These are phyloP conservation scores for Lactarius deliciosus DNA, from an alignment of 768 basidiomycete genomes.

Conservation along the genomic window DNA sequence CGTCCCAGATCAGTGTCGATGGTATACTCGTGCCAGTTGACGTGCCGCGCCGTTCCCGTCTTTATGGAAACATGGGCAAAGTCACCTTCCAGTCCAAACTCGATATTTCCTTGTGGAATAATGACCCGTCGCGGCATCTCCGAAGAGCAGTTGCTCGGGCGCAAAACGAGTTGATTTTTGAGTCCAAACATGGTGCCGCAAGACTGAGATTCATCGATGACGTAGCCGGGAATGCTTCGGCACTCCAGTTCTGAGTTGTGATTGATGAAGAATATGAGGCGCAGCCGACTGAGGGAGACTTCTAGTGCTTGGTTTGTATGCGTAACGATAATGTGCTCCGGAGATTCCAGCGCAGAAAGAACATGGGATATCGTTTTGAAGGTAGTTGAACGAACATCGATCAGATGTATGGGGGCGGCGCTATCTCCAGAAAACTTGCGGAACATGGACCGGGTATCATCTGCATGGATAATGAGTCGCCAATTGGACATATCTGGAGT, in stretches of 20 bases:
- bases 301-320: not conserved
- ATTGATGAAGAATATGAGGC: constrained; percentile 43
- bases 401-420: not conserved
- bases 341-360: constrained; percentile 3
- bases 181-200: constrained; percentile 48
- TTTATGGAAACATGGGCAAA: constrained; percentile 7
- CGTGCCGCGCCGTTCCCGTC: not conserved
- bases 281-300: constrained; percentile 41
- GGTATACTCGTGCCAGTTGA: constrained; percentile 34
- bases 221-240: constrained; percentile 42
- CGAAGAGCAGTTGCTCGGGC: not conserved
- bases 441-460: not conserved
- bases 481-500: constrained; percentile 34
- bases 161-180: constrained; percentile 33
- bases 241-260: constrained; percentile 38
- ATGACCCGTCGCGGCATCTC: constrained; percentile 9
- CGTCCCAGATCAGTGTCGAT: constrained; percentile 37
- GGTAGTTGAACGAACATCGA: constrained; percentile 10
- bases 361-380: not conserved
- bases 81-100: not conserved
- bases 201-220: constrained; percentile 43
- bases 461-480: constrained; percentile 22
- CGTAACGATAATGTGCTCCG: not conserved
- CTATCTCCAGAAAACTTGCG: not conserved
- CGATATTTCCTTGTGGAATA: constrained; percentile 14